Conservation (phyloP, 352 stramenopile species). For the Globisporangium solare region DNA sequence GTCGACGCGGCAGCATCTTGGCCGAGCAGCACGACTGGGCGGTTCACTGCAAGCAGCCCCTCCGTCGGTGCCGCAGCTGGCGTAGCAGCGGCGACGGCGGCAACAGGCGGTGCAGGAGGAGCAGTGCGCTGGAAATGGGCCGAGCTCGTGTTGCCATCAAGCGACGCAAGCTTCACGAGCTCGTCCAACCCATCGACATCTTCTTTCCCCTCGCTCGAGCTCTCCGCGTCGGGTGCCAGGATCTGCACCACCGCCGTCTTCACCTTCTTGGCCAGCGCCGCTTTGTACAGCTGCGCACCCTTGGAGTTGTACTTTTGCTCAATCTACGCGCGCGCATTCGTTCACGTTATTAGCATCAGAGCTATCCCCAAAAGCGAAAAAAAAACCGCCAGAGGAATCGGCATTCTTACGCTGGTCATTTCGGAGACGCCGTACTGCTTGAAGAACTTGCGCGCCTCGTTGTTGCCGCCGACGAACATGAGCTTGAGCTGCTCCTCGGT, state of each 20-base stretch:
- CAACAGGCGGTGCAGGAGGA: conserved; percentile 1
- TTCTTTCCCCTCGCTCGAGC: conserved; percentile 33
- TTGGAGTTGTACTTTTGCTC: conserved; percentile 91
- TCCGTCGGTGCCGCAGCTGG: conserved; percentile 17
- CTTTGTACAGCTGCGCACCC: conserved; percentile 86
- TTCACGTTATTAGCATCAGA: background rate
- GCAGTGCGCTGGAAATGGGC: conserved; percentile 47
- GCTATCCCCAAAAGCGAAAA: no score
- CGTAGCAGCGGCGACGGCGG: conserved; percentile 2
- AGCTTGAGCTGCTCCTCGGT: conserved; percentile 91
- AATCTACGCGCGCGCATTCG: conserved; percentile 37
- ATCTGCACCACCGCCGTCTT: conserved; percentile 67
- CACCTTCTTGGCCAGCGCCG: conserved; percentile 78
- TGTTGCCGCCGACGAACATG: conserved; percentile 94
- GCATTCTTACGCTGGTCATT: conserved; percentile 84
- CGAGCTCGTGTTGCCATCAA: conserved; percentile 25
- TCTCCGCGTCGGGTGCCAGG: conserved; percentile 31
- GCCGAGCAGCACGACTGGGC: conserved; percentile 68
- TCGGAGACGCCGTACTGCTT: conserved; percentile 87
- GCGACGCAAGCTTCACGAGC: conserved; percentile 65
- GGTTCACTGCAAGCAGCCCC: conserved; percentile 51
- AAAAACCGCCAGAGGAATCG: no score
- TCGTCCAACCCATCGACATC: conserved; percentile 73
- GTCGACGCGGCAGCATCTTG: conserved; percentile 45
- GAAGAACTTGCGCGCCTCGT: conserved; percentile 92